Percentiles rank a stretch among this genome's conserved stretches.
Conservation (phyloP, 1,284 basidiomycete species). For the Naganishia albida region DNA sequence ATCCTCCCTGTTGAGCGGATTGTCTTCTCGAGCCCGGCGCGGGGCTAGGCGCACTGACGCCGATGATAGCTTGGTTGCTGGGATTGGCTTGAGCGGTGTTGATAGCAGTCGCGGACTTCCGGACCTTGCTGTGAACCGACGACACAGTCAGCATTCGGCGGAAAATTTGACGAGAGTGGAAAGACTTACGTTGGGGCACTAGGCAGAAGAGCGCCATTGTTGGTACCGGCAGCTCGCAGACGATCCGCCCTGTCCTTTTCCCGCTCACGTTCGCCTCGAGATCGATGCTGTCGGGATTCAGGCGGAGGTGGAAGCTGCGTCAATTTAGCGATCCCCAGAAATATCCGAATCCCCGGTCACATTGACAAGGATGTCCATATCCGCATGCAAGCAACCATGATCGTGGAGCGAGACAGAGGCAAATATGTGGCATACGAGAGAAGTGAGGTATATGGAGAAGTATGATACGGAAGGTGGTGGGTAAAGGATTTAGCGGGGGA, state of each 20-base stretch:
- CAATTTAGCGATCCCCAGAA: conserved; percentile 35
- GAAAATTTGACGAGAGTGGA: too few relatives aligned
- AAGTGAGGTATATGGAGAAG: background rate
- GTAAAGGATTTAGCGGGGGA: conserved; percentile 18
- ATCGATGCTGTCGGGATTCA: conserved; percentile 49
- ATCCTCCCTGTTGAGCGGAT: conserved; percentile 43
- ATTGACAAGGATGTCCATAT: background rate
- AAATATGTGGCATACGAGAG: background rate
- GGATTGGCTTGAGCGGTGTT: conserved; percentile 48
- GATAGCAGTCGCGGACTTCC: conserved; percentile 44
- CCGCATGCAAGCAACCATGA: conserved; percentile 4
- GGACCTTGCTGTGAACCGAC: conserved; percentile 35
- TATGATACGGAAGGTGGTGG: background rate
- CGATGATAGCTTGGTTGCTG: conserved; percentile 53
- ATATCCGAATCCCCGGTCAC: conserved; percentile 3
- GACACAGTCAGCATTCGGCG: background rate
- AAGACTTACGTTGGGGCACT: conserved; percentile 46
- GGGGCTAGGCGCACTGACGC: conserved; percentile 49
- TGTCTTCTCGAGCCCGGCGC: conserved; percentile 49
- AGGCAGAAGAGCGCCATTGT: conserved; percentile 35
- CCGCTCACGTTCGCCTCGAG: conserved; percentile 51
- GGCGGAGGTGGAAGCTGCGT: conserved; percentile 33
- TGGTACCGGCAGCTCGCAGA: conserved; percentile 49
- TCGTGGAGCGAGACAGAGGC: background rate
- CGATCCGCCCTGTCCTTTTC: conserved; percentile 56